A percentile compares a stretch with the other conserved stretches of the same genome.
phyloP scores from a whole-genome alignment of 2,329 filamentous ascomycete species.

The Aspergillus viridinutans region DNA sequence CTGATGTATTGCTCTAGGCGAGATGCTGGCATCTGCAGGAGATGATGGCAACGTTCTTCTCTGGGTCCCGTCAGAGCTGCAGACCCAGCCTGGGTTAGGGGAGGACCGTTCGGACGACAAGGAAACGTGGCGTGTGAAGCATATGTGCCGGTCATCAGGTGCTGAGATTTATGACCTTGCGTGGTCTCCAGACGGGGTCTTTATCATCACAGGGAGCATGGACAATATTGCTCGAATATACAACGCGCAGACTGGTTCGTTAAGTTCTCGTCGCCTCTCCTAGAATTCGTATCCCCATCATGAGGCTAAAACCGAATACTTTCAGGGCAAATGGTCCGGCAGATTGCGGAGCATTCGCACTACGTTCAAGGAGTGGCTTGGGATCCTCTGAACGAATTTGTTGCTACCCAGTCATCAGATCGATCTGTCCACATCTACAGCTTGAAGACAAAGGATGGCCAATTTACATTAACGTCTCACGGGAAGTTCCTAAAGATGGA shows the following conservation, averaged over 20 bases:
- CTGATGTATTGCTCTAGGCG: conserved; percentile 54
- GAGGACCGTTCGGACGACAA: conserved; percentile 87
- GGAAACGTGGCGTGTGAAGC: conserved; percentile 93
- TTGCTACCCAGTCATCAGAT: conserved; percentile 96
- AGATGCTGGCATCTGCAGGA: conserved; percentile 88
- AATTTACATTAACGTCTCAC: conserved; percentile 76
- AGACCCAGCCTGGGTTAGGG: conserved; percentile 65
- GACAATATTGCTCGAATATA: conserved; percentile 98
- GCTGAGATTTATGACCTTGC: conserved; percentile 97
- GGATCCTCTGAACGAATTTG: conserved; percentile 97
- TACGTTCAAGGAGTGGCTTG: conserved; percentile 98
- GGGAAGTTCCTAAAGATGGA: conserved; percentile 88
- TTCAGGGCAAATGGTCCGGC: conserved; percentile 66
- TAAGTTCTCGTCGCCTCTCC: conserved; percentile 1
- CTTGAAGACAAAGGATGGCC: conserved; percentile 91
- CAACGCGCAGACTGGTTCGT: conserved; percentile 80
- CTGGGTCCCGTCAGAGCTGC: conserved; percentile 84
- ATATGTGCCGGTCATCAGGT: conserved; percentile 93
- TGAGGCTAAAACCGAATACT: conserved; percentile 20
- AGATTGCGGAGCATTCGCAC: conserved; percentile 95
- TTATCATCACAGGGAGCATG: conserved; percentile 99
- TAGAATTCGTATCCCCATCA: not conserved
- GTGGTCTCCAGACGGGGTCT: conserved; percentile 94
- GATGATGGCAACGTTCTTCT: conserved; percentile 96
- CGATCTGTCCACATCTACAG: conserved; percentile 97